Conservation (phyloP, 176 grass and related monocot genomes). For the Phragmites australis region DNA sequence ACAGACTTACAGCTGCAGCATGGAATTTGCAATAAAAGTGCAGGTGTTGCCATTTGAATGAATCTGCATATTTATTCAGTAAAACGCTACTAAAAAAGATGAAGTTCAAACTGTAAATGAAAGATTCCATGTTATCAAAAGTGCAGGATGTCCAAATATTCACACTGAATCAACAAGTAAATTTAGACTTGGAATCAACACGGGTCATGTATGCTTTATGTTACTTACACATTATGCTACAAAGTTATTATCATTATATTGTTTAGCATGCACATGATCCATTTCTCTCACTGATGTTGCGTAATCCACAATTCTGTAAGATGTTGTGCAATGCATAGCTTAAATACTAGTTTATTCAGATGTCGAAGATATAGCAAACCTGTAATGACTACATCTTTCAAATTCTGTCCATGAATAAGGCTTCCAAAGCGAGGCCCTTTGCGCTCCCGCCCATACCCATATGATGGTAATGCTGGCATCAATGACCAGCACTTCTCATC, state of each 20-base stretch:
- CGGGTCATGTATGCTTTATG: constrained; percentile 1
- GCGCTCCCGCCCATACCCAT: constrained; percentile 85
- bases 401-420: constrained; percentile 94
- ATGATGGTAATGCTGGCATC: constrained; percentile 83
- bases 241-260: constrained; percentile 1
- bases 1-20: not conserved
- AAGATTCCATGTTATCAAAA: not conserved
- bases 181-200: not conserved
- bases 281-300: constrained; percentile 18
- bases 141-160: not conserved
- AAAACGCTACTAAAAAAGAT: not conserved
- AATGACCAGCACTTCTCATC: constrained; percentile 82
- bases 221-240: not conserved
- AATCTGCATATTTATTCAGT: not conserved
- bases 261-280: not conserved
- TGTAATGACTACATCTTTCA: constrained; percentile 88
- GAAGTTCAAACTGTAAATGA: constrained; percentile 1
- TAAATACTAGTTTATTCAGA: constrained; percentile 27
- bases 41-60: not conserved
- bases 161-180: not conserved
- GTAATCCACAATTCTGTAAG: constrained; percentile 6
- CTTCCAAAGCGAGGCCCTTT: constrained; percentile 89
- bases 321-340: not conserved
- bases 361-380: constrained; percentile 46
- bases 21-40: not conserved